Conservation (phyloP, 768 basidiomycete genomes). For the Amyloporia xantha region DNA sequence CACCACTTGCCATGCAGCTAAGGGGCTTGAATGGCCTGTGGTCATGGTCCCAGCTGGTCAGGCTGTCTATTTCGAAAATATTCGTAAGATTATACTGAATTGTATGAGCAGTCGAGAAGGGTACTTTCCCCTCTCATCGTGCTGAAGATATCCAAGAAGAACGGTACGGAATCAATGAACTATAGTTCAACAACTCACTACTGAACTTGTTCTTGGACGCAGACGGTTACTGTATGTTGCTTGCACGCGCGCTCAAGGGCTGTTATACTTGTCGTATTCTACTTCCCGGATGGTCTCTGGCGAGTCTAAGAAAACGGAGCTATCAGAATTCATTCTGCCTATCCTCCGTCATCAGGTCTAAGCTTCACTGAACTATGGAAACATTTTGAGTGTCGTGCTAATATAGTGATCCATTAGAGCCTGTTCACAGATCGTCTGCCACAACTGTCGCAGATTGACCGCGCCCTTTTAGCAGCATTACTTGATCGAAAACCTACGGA, state of each 20-base stretch:
- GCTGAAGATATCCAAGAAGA: constrained; percentile 78
- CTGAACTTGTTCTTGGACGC: too few relatives aligned
- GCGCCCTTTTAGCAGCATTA: constrained; percentile 47
- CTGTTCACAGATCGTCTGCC: constrained; percentile 42
- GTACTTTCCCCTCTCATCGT: constrained; percentile 70
- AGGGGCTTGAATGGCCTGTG: constrained; percentile 90
- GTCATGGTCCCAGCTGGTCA: constrained; percentile 77
- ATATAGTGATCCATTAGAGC: constrained; percentile 12
- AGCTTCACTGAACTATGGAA: not conserved
- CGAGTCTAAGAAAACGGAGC: constrained; percentile 39
- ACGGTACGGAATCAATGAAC: too few relatives aligned
- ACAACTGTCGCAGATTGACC: constrained; percentile 35
- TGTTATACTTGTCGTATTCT: constrained; percentile 54
- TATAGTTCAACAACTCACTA: too few relatives aligned
- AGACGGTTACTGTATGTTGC: constrained; percentile 86
- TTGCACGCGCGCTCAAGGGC: constrained; percentile 75
- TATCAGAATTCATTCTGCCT: constrained; percentile 53
- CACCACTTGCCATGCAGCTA: constrained; percentile 83
- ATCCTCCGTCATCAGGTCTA: constrained; percentile 39
- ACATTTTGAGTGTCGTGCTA: not conserved
- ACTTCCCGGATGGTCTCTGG: constrained; percentile 47
- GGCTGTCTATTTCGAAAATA: constrained; percentile 7
- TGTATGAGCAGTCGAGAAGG: constrained; percentile 51
- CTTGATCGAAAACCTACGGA: constrained; percentile 39
- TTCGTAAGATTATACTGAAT: not conserved